phyloP scores from a whole-genome alignment of 805 yeast species.

The Maudiozyma barnettii region DNA sequence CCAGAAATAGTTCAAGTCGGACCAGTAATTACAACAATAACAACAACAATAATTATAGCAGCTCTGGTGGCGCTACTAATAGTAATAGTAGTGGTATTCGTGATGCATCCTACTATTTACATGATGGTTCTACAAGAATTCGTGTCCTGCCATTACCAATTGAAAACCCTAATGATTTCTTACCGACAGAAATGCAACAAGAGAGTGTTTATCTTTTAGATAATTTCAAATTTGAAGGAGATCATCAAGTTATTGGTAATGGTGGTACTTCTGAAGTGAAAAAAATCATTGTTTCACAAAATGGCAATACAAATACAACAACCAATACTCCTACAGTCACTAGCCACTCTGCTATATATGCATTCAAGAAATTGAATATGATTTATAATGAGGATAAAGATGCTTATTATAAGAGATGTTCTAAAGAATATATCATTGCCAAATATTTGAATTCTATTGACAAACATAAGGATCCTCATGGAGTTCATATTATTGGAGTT shows the following conservation, averaged over 20 bases:
- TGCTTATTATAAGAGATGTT: constrained; percentile 54
- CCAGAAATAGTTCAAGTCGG: neutral
- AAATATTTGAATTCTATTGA: constrained; percentile 32
- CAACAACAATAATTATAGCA: no score
- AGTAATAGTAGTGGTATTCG: constrained; percentile 1
- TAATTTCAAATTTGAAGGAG: constrained; percentile 41
- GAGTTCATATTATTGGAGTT: constrained; percentile 8
- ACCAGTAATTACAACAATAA: neutral
- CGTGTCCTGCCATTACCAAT: constrained; percentile 52
- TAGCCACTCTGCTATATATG: constrained; percentile 30
- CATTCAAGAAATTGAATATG: constrained; percentile 55
- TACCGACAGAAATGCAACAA: constrained; percentile 48
- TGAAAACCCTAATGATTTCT: constrained; percentile 52
- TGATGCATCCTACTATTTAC: constrained; percentile 25
- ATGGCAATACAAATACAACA: constrained; percentile 6
- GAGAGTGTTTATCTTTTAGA: constrained; percentile 41
- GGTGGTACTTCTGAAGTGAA: constrained; percentile 69
- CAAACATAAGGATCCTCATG: neutral
- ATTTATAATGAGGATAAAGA: constrained; percentile 54
- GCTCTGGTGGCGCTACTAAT: neutral
- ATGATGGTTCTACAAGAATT: constrained; percentile 30
- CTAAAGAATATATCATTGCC: constrained; percentile 55
- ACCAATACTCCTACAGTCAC: neutral
- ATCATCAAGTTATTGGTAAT: constrained; percentile 47
- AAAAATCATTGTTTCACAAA: constrained; percentile 31